A percentile compares a stretch with the other conserved stretches of the same genome.
These are phyloP conservation scores for Allium fistulosum DNA, from an alignment of 106 monocot genomes.

Conservation along the genomic window DNA sequence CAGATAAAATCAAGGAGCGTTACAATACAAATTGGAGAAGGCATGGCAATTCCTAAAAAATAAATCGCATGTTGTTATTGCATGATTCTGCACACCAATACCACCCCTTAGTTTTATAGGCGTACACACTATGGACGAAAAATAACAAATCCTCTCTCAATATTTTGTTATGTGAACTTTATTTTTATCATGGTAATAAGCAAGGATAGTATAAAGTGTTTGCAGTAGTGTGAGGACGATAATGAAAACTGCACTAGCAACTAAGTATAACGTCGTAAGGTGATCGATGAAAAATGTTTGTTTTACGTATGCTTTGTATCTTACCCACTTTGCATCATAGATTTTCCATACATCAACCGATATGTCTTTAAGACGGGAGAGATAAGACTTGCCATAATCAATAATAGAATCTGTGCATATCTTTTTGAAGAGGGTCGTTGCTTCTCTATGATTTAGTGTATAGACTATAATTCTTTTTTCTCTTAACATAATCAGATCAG, in stretches of 20 bases:
- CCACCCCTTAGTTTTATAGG: too few relatives aligned
- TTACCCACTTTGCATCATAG: constrained; percentile 30
- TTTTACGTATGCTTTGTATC: constrained; percentile 21
- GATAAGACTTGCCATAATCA: constrained; percentile 31
- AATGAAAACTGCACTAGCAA: constrained; percentile 27
- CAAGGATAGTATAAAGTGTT: constrained; percentile 9
- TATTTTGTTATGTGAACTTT: too few relatives aligned
- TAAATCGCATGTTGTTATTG: too few relatives aligned
- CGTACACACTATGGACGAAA: too few relatives aligned
- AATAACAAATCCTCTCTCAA: too few relatives aligned
- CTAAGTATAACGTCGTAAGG: constrained; percentile 37
- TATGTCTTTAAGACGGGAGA: constrained; percentile 10
- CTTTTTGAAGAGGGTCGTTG: constrained; percentile 32
- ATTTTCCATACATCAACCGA: constrained; percentile 34
- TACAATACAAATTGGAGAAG: too few relatives aligned
- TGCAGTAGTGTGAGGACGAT: constrained; percentile 39
- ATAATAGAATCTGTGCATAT: constrained; percentile 40
- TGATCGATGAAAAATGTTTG: constrained; percentile 11
- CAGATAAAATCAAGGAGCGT: too few relatives aligned
- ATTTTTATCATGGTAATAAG: constrained; percentile 1
- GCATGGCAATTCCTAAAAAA: too few relatives aligned
- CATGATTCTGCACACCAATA: too few relatives aligned
- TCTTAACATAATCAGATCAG: constrained; percentile 15
- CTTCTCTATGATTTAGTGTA: constrained; percentile 29
- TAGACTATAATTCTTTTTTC: constrained; percentile 29